Evolutionary conservation across 345 rosid genomes (phyloP).

Genomic region (Cardiospermum halicacabum): DNA sequence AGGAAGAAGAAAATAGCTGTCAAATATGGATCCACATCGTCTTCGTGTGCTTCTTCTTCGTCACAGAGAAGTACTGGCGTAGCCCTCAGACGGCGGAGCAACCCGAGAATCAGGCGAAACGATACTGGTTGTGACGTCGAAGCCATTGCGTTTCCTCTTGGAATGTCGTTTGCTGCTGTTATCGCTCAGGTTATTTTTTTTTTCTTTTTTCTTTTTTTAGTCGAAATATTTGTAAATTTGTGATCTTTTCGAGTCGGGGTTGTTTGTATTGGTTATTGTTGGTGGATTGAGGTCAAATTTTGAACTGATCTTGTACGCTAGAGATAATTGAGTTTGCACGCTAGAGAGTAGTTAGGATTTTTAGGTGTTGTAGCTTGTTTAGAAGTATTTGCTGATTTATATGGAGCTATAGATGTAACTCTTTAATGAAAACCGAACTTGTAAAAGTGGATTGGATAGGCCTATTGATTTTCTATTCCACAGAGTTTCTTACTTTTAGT

Average conservation of each 20-base stretch:
- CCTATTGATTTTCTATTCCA: no score
- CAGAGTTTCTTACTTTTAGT: no score
- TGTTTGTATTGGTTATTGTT: not conserved
- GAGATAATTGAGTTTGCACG: no score
- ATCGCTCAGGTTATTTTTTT: constrained; percentile 59
- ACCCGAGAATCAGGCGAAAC: constrained; percentile 26
- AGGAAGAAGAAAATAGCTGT: constrained; percentile 28
- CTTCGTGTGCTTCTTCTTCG: constrained; percentile 27
- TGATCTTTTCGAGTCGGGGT: not conserved
- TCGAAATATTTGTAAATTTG: not conserved
- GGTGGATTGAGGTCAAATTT: not conserved
- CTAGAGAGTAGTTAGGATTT: no score
- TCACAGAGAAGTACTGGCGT: constrained; percentile 23
- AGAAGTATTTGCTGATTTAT: no score
- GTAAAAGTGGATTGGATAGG: no score
- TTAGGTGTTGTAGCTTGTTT: no score
- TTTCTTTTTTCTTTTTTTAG: not conserved
- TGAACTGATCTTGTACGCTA: not conserved
- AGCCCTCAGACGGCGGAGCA: constrained; percentile 36
- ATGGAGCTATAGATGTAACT: no score
- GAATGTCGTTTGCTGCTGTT: constrained; percentile 91
- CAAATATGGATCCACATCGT: constrained; percentile 24
- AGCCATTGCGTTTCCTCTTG: constrained; percentile 76
- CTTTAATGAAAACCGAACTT: no score
- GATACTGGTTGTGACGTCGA: constrained; percentile 42